Evolutionary conservation across 192 early-diverging fungal genomes (phyloP), one percentile per base, ranked within the genome.

Genomic region (Globomyces pollinis-pini): DNA sequence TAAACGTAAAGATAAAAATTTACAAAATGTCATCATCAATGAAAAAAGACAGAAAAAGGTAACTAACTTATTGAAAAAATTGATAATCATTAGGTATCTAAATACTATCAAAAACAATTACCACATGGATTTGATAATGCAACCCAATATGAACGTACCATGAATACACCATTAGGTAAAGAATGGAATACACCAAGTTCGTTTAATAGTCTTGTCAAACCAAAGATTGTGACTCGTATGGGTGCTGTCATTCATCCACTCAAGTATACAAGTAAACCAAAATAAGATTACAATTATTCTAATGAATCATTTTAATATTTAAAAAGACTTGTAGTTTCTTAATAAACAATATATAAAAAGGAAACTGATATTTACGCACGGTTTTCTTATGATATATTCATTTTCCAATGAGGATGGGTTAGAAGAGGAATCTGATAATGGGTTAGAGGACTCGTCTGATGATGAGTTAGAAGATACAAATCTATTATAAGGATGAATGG

Each of bases 141-240:
- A 49, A 88, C 90, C 50, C 93, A 96, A 70, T 97, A 97, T 68
- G 94, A 98, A 65, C 75, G 82, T 29, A 84, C 81, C 4, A 70
- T 97, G 57, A 79, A 84, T 28, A 74, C 79, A 42, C 94, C 96
- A 29, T 57, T 98, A n/a, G 96, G 96, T 41, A 87, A 85, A 65
- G 94, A 98, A 72, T 98, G 96, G 96, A 93, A 93, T 64, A 90
- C 96, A 1, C 70, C 74, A 24, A 74, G 75, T 38, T 76, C 85
- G 2, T 85, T 85, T 67, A 73, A 77, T 11, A 84, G 83, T 71
- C 72, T 88, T 59, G 86, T 85, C 50, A 78, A 84, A 72, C 95
- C 95, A 18, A 77, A 86, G 15, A 73, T 96, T 38, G 78, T 85
- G 60, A 88, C 88, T 32, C 88, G 89, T 62, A 71, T 88, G 52